Evolutionary conservation across 192 early-diverging fungal genomes (phyloP).

Genomic region (Coemansia sp.): DNA sequence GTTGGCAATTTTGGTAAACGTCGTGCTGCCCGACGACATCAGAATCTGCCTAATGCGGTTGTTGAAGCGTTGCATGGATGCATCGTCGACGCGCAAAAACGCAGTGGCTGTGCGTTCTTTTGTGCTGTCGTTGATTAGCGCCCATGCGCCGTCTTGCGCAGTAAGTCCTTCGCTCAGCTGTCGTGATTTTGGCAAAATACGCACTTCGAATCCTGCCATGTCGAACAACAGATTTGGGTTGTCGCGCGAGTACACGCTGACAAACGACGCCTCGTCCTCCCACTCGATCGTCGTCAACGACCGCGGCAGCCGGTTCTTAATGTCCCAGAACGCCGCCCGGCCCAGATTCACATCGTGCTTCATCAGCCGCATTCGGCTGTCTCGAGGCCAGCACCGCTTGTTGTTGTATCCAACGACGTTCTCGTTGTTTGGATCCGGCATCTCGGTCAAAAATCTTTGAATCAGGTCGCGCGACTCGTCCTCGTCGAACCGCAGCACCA

Average conservation of each 20-base stretch:
- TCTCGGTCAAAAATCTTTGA: conserved; percentile 95
- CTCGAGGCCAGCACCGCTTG: conserved; percentile 98
- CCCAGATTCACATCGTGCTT: conserved; percentile 98
- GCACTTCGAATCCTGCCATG: conserved; percentile 90
- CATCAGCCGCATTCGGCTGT: conserved; percentile 98
- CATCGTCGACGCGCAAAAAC: conserved; percentile 94
- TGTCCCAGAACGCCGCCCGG: conserved; percentile 98
- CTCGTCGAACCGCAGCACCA: conserved; percentile 90
- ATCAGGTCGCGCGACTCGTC: conserved; percentile 88
- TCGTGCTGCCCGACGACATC: conserved; percentile 96
- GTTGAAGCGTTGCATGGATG: conserved; percentile 86
- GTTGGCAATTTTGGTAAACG: conserved; percentile 98
- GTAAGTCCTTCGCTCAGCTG: conserved; percentile 71
- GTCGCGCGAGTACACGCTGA: conserved; percentile 94
- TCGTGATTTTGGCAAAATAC: conserved; percentile 91
- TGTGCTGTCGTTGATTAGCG: conserved; percentile 92
- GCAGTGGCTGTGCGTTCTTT: conserved; percentile 99
- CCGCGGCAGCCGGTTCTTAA: conserved; percentile 95
- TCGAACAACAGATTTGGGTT: conserved; percentile 97
- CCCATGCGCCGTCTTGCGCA: conserved; percentile 71
- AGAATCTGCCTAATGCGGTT: conserved; percentile 97
- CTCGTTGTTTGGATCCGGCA: conserved; percentile 98
- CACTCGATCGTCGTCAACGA: conserved; percentile 97
- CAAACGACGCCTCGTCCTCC: conserved; percentile 85
- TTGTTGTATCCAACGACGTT: conserved; percentile 98